Conservation (phyloP, 1,284 basidiomycete genomes). For the Papiliotrema fonsecae region DNA sequence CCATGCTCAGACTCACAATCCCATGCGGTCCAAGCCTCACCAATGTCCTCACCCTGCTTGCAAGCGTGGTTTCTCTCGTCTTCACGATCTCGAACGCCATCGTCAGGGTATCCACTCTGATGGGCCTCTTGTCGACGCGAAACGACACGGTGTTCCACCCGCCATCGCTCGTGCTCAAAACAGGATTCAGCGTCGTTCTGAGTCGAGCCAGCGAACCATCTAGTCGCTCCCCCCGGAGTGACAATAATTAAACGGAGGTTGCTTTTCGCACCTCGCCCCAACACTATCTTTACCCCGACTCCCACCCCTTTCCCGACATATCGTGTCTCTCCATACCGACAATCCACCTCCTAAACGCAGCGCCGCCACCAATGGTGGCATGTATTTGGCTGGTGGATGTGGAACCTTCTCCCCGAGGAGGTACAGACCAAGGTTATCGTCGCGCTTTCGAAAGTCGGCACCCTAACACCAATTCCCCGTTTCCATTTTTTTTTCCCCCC, state of each 20-base stretch:
- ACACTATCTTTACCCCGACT: constrained; percentile 28
- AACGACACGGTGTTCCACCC: constrained; percentile 43
- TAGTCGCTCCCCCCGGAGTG: constrained; percentile 15
- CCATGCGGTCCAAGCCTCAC: constrained; percentile 47
- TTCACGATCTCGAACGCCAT: constrained; percentile 50
- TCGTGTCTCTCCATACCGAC: constrained; percentile 24
- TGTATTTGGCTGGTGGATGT: constrained; percentile 15
- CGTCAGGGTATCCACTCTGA: constrained; percentile 49
- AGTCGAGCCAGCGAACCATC: too few species aligned
- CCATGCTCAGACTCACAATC: constrained; percentile 48
- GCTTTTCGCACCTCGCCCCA: constrained; percentile 34
- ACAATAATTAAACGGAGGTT: constrained; percentile 28
- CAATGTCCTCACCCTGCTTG: constrained; percentile 46
- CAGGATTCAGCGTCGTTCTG: constrained; percentile 39
- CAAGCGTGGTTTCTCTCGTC: constrained; percentile 47
- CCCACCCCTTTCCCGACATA: constrained; percentile 29
- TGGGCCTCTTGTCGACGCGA: constrained; percentile 47
- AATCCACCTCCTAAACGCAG: constrained; percentile 41
- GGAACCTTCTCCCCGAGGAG: constrained; percentile 39
- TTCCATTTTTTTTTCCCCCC: constrained; percentile 2
- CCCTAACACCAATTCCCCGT: constrained; percentile 7
- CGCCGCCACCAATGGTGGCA: constrained; percentile 41
- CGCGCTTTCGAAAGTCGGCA: constrained; percentile 42
- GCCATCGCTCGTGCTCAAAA: constrained; percentile 43
- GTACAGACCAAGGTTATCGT: constrained; percentile 44